Conservation (phyloP, 257 asterid species). For the Penstemon eatonii region DNA sequence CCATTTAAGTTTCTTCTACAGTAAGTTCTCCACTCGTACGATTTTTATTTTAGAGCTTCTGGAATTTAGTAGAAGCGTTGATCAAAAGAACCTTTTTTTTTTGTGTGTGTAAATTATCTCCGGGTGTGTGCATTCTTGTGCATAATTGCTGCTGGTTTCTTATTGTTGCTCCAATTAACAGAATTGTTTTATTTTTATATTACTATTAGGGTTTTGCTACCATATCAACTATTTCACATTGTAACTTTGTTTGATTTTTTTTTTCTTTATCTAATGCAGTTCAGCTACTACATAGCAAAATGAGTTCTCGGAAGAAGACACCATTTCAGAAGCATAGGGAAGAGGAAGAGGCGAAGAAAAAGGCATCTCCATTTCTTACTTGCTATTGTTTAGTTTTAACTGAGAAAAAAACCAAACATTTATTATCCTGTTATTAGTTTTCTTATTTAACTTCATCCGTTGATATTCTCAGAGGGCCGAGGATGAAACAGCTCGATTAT, state of each 20-base stretch:
- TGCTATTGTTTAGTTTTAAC: not conserved
- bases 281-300: slow-evolving; percentile 34
- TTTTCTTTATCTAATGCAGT: slow-evolving; percentile 24
- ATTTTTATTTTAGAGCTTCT: no score
- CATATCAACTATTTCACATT: not conserved
- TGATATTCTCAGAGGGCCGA: slow-evolving; percentile 61
- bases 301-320: slow-evolving; percentile 89
- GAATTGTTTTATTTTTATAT: no score
- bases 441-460: not conserved
- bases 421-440: not conserved
- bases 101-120: no score
- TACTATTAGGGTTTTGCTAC: slow-evolving; percentile 4
- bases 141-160: no score
- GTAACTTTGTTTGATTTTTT: not conserved
- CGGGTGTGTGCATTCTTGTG: no score
- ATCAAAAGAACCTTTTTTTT: no score
- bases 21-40: no score
- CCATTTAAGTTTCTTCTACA: no score
- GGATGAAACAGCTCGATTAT: slow-evolving; percentile 83
- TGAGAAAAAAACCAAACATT: not conserved
- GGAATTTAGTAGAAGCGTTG: no score
- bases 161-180: no score
- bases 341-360: slow-evolving; percentile 93
- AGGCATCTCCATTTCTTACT: slow-evolving; percentile 38
- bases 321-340: slow-evolving; percentile 97